These are phyloP conservation scores for cucumber (Cucumis sativus) DNA, from an alignment of 306 rosid species.

Conservation along the genomic window Cucumber_9930_V3 NC_026657.2:38073001-38073500, in stretches of 20 bases:
- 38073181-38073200: conserved; percentile 94
- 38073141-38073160: conserved; percentile 64
- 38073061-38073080: conserved; percentile 19
- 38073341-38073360: conserved; percentile 78
- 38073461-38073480: conserved; percentile 66
- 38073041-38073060: conserved; percentile 14
- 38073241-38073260: conserved; percentile 25
- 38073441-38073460: conserved; percentile 82
- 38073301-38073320: conserved; percentile 26
- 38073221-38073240: conserved; percentile 26
- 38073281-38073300: conserved; percentile 19
- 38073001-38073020: conserved; percentile 16
- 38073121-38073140: conserved; percentile 53
- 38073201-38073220: conserved; percentile 79
- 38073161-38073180: conserved; percentile 77
- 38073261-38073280: conserved; percentile 28
- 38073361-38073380: conserved; percentile 95
- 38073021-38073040: conserved; percentile 18
- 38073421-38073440: conserved; percentile 93
- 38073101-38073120: conserved; percentile 46
- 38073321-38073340: conserved; percentile 53
- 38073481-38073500: conserved; percentile 86
- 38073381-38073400: conserved; percentile 99
- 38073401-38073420: conserved; percentile 88
- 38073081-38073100: conserved; percentile 19